Conservation (phyloP, 352 stramenopile genomes). For the Saprolegnia parasitica region DNA sequence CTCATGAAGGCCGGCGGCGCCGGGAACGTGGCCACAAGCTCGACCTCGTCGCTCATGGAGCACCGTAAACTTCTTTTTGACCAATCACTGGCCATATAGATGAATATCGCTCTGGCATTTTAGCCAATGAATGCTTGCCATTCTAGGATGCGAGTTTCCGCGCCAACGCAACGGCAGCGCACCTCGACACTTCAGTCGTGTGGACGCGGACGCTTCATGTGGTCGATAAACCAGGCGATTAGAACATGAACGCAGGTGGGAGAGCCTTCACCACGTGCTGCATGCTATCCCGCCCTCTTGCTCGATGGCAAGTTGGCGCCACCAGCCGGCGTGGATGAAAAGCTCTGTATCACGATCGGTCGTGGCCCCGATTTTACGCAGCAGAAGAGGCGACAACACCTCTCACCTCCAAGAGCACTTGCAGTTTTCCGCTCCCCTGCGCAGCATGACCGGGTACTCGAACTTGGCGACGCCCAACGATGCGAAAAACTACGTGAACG, state of each 20-base stretch:
- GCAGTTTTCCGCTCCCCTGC: neutral
- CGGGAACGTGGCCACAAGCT: conserved; percentile 83
- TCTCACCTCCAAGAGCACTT: neutral
- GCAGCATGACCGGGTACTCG: conserved; percentile 2
- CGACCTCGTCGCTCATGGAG: conserved; percentile 39
- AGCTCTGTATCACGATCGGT: too few relatives aligned
- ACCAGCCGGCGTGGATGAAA: too few relatives aligned
- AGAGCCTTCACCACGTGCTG: neutral
- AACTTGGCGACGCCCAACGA: conserved; percentile 70
- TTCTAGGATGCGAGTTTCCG: too few relatives aligned
- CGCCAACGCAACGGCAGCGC: too few relatives aligned
- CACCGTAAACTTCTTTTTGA: too few relatives aligned
- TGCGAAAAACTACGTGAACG: conserved; percentile 76
- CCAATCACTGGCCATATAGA: too few relatives aligned
- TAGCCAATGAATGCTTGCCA: too few relatives aligned
- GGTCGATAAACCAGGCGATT: neutral
- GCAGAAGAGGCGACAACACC: too few relatives aligned
- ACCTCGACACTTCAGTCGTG: too few relatives aligned
- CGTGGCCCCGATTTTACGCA: too few relatives aligned
- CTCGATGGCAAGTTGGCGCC: too few relatives aligned
- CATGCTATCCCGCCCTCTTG: neutral
- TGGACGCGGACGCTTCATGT: neutral
- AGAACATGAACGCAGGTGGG: neutral
- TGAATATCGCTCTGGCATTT: too few relatives aligned
- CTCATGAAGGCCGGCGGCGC: conserved; percentile 72